Evolutionary conservation across 202 grass and related monocot species (phyloP), one percentile per base, ranked within the genome.

Genomic region (Brachypodium distachyon): DNA sequence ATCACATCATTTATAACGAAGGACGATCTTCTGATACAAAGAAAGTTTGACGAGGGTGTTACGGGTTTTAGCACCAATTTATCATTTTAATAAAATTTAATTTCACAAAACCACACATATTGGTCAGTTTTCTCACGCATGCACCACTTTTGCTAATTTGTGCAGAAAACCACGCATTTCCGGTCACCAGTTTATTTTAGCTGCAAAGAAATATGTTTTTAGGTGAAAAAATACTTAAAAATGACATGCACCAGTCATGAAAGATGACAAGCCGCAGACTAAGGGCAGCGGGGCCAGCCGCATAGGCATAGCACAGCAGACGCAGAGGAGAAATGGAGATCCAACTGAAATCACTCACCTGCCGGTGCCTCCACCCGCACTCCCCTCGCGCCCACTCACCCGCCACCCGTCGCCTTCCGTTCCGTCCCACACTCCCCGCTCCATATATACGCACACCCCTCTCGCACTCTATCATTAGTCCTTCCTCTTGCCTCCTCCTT

Each of bases 301-400:
- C n/a, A n/a, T n/a, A n/a, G n/a, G 32, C 6, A 2, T 6, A 9
- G 26, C n/a, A 36, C 10, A 27, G 22, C 65, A 32, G 22, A 26
- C 21, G 63, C 39, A 67, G 23, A 5, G 23, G 39, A 13, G 29
- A 19, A 47, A 25, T 39, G 31, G 25, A 83, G 73, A 79, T 77
- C 54, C 63, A 86, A 74, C 77, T 14, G 72, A 81, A 81, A 77
- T n/a, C 7, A 46, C 67, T 83, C 34, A 61, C 33, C 74, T 0
- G 31, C 11, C 48, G 85, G 85, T 83, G 67, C 42, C 19, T 43
- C 67, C 43, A 87, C 33, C 65, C 80, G 75, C 11, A 80, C 54
- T 76, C 75, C 69, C 68, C 86, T 88, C 86, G 42, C 60, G 43
- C 70, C 61, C 77, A 31, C 76, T 44, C 82, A 11, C 36, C 53